Percentiles rank a stretch among this genome's conserved stretches.
Evolutionary conservation across 306 rosid species (phyloP).

Genomic region (Mimosa bimucronata): DNA sequence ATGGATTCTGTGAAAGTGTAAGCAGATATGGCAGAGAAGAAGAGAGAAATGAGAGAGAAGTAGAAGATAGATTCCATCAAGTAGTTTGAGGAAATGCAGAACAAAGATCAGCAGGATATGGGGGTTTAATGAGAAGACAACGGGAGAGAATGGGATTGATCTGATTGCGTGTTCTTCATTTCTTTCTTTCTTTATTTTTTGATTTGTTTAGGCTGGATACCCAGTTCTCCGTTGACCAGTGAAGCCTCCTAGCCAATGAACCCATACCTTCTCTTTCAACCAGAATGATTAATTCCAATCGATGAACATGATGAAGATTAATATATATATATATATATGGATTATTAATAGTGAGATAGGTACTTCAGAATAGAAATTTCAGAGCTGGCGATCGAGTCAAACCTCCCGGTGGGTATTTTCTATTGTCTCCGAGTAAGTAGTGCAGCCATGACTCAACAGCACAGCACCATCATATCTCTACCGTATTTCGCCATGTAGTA

Average conservation of each 20-base stretch:
- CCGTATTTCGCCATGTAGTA: constrained; percentile 2
- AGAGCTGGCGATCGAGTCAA: constrained; percentile 16
- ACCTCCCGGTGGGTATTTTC: constrained; percentile 8
- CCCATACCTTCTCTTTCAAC: constrained; percentile 25
- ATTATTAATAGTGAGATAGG: constrained; percentile 27
- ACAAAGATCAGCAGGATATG: constrained; percentile 26
- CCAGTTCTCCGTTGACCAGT: constrained; percentile 50
- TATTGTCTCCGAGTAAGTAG: constrained; percentile 35
- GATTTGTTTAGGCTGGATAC: constrained; percentile 1
- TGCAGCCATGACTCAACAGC: constrained; percentile 26
- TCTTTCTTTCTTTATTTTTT: constrained; percentile 9
- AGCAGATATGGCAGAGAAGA: constrained; percentile 49
- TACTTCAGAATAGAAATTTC: constrained; percentile 36
- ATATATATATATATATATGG: background rate
- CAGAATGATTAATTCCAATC: constrained; percentile 42
- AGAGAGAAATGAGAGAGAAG: constrained; percentile 40
- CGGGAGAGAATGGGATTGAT: constrained; percentile 39
- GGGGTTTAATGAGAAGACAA: constrained; percentile 24
- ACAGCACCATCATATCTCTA: constrained; percentile 13
- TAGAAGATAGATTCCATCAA: constrained; percentile 58
- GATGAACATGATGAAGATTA: constrained; percentile 37
- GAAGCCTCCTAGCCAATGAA: constrained; percentile 39
- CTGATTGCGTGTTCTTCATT: constrained; percentile 42
- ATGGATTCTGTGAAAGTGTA: constrained; percentile 48
- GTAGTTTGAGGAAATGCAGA: constrained; percentile 42